Conservation (phyloP, 805 yeast genomes). For the Saccharomycopsis synnaedendra region DNA sequence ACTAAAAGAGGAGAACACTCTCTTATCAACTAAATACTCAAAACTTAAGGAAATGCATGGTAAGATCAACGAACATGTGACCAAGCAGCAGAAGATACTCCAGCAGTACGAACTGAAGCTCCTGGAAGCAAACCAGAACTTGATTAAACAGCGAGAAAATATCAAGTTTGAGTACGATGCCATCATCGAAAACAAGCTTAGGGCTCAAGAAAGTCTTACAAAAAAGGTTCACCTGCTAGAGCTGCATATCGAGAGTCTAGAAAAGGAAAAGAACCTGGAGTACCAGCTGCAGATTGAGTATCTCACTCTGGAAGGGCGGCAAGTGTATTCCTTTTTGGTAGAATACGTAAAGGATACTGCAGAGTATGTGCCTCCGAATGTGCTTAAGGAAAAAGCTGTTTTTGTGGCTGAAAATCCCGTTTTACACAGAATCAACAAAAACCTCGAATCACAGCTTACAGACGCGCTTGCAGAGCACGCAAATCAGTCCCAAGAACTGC, state of each 20-base stretch:
- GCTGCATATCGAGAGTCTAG: background rate
- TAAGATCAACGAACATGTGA: background rate
- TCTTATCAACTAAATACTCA: background rate
- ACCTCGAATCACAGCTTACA: constrained; percentile 1
- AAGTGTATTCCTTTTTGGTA: constrained; percentile 1
- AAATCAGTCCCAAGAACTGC: constrained; percentile 6
- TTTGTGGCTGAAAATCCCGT: constrained; percentile 1
- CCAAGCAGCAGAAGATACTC: background rate
- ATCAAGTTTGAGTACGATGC: constrained; percentile 16
- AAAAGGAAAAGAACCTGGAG: background rate
- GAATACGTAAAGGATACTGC: constrained; percentile 10
- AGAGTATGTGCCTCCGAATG: constrained; percentile 8
- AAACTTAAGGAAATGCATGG: background rate
- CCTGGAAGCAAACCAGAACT: constrained; percentile 6
- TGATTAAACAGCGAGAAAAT: constrained; percentile 11
- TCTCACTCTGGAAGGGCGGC: background rate
- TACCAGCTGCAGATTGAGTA: background rate
- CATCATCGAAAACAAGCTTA: constrained; percentile 15
- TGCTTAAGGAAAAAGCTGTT: constrained; percentile 11
- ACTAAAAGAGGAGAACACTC: background rate
- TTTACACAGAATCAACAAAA: constrained; percentile 3
- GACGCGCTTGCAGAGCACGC: constrained; percentile 1
- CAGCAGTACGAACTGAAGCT: constrained; percentile 1
- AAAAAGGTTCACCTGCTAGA: constrained; percentile 1
- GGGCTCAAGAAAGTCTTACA: constrained; percentile 4